Conservation (phyloP, 164 flowering plant genomes). For the Piper longum region DNA sequence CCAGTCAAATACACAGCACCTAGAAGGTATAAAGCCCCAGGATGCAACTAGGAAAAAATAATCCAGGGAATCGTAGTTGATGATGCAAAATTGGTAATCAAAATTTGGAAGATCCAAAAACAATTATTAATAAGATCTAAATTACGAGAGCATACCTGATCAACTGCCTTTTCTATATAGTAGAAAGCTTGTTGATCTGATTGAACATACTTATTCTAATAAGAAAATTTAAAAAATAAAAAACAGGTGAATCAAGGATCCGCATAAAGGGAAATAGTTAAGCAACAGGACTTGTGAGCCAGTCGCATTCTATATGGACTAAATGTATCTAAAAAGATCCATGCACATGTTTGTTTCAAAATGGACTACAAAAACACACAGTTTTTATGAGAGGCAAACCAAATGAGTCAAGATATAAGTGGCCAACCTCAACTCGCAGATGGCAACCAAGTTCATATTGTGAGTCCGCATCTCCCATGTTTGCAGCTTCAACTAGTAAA, state of each 20-base stretch:
- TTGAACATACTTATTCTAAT: conserved; percentile 56
- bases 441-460: conserved; percentile 75
- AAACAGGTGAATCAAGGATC: not conserved
- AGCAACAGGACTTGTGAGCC: not conserved
- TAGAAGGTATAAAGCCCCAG: conserved; percentile 84
- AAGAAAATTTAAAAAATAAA: conserved; percentile 4
- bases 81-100: not conserved
- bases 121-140: too few relatives aligned
- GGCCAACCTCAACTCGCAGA: conserved; percentile 62
- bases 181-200: conserved; percentile 81
- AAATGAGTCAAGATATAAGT: not conserved
- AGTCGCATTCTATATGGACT: not conserved
- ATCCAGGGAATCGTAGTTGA: not conserved
- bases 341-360: not conserved
- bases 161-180: conserved; percentile 86
- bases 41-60: conserved; percentile 61
- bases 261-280: not conserved
- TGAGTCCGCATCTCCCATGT: conserved; percentile 90
- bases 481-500: conserved; percentile 88
- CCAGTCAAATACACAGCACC: conserved; percentile 84
- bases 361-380: not conserved
- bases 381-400: not conserved
- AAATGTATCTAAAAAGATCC: not conserved
- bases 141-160: conserved; percentile 46
- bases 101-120: not conserved